phyloP scores from a whole-genome alignment of 768 basidiomycete species.

The Pholiota conissans region DNA sequence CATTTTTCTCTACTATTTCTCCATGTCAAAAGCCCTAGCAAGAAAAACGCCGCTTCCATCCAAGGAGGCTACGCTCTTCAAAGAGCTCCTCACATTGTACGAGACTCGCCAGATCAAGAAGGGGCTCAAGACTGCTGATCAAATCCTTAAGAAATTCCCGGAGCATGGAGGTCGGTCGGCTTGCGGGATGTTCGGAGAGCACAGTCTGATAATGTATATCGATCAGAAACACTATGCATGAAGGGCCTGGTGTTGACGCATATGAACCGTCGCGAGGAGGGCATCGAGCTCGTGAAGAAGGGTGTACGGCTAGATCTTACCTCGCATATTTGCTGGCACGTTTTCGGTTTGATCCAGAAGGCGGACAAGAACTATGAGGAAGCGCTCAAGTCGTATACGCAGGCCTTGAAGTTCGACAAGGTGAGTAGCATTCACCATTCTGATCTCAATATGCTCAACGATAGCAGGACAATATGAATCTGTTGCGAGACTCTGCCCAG shows the following conservation, averaged over 20 bases:
- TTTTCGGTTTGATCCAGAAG: slow-evolving; percentile 93
- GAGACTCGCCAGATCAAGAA: slow-evolving; percentile 89
- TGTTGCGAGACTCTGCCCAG: slow-evolving; percentile 86
- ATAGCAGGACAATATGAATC: slow-evolving; percentile 87
- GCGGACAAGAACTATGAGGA: slow-evolving; percentile 94
- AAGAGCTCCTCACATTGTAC: slow-evolving; percentile 83
- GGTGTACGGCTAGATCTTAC: slow-evolving; percentile 79
- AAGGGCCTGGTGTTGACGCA: slow-evolving; percentile 87
- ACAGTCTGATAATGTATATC: slow-evolving; percentile 6
- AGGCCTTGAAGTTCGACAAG: slow-evolving; percentile 87
- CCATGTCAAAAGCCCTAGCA: slow-evolving; percentile 41
- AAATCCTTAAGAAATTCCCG: slow-evolving; percentile 93
- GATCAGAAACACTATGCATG: slow-evolving; percentile 91
- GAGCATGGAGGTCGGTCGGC: slow-evolving; percentile 85
- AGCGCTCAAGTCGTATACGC: slow-evolving; percentile 88
- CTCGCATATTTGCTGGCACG: slow-evolving; percentile 98
- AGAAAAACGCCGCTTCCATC: slow-evolving; percentile 64
- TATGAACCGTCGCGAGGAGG: slow-evolving; percentile 78
- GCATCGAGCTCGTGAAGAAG: slow-evolving; percentile 80
- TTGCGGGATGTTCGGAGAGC: not conserved
- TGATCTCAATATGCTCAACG: not conserved
- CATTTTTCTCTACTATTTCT: slow-evolving; percentile 3
- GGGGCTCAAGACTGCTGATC: slow-evolving; percentile 87
- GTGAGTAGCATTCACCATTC: slow-evolving; percentile 40
- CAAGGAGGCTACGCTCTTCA: slow-evolving; percentile 86